Base-by-base conservation (phyloP, 192 early-diverging fungal genomes). In the Cetraspora pellucida region DNA sequence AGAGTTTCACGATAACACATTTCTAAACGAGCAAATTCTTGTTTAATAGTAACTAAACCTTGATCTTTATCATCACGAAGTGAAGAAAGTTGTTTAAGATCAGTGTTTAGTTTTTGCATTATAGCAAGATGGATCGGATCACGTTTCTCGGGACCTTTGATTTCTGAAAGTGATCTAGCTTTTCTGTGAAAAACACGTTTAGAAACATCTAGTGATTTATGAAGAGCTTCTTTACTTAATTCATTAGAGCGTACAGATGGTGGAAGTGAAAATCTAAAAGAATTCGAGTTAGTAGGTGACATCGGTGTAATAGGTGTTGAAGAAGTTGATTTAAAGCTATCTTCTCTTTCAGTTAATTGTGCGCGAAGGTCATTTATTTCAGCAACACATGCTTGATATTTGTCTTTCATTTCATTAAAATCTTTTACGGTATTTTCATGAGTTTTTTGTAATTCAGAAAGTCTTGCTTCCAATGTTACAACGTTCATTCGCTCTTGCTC, bases 1-100 rank as follows among this genome's bases (percentile, higher is more conserved):
- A 75, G 19, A 50, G 37, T 64, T 75, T 52, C 60, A 75, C 60
- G 74, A 64, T 75, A 55, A 64, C 16, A 64, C 37, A 75, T 75
- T 47, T 75, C 74, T 17, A 63, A 19, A 49, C 25, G 23, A 21
- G 74, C 60, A 27, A 75, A 64, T 64, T 75, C 74, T 75, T 75
- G 57, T 25, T 64, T 63, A 64, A 75, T 31, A 50, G 37, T 54
- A 25, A 49, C 60, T 16, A 75, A 58, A 13, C 74, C 74, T 75
- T 75, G 52, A 17, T 43, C 46, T 25, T 75, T 75, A 63, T 75
- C 74, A 9, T 75, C 74, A 64, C 64, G 74, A 17, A 75, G 30
- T 19, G 46, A 63, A 23, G 54, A 54, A 30, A 63, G 57, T 75
- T 75, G 74, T 64, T 75, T 61, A 37, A 75, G 46, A 28, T 75